phyloP scores from a whole-genome alignment of 805 yeast species.

The Isabelozyma rhagii region DNA sequence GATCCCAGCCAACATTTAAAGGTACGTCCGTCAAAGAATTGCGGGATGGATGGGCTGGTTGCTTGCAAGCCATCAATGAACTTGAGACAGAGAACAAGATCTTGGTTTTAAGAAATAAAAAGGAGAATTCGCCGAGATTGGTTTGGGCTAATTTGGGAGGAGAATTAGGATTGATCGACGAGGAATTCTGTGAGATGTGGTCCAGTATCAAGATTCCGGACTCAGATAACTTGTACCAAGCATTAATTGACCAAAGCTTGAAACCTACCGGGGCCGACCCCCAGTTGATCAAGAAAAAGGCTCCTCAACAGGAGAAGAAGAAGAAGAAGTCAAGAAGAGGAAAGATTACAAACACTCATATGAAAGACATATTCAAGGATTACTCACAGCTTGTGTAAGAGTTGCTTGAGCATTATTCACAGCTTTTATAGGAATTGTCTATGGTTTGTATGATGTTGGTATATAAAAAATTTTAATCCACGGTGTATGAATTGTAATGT shows the following conservation, averaged over 20 bases:
- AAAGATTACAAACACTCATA: slow-evolving; percentile 92
- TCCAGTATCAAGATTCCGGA: slow-evolving; percentile 73
- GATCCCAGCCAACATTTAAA: slow-evolving; percentile 80
- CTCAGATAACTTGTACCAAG: slow-evolving; percentile 74
- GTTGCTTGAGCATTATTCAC: background rate
- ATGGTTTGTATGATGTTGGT: background rate
- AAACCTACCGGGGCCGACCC: slow-evolving; percentile 99
- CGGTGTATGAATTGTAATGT: background rate
- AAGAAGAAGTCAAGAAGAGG: slow-evolving; percentile 91
- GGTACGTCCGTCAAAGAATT: slow-evolving; percentile 81
- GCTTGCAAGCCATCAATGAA: slow-evolving; percentile 72
- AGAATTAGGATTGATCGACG: slow-evolving; percentile 66
- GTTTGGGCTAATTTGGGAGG: slow-evolving; percentile 90
- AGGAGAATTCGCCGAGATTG: slow-evolving; percentile 88
- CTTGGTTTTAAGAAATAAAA: slow-evolving; percentile 82
- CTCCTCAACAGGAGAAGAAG: slow-evolving; percentile 59
- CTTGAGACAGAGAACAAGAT: slow-evolving; percentile 76
- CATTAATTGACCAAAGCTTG: slow-evolving; percentile 76
- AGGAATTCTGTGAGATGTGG: slow-evolving; percentile 85
- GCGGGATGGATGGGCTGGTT: slow-evolving; percentile 93
- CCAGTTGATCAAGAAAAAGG: slow-evolving; percentile 73
- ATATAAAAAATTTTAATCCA: too few species aligned
- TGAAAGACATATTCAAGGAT: slow-evolving; percentile 93
- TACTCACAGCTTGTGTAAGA: slow-evolving; percentile 45
- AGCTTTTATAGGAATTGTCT: background rate